These are phyloP conservation scores for Abortiporus biennis DNA, from an alignment of 1,284 basidiomycete species.

Conservation along the genomic window DNA sequence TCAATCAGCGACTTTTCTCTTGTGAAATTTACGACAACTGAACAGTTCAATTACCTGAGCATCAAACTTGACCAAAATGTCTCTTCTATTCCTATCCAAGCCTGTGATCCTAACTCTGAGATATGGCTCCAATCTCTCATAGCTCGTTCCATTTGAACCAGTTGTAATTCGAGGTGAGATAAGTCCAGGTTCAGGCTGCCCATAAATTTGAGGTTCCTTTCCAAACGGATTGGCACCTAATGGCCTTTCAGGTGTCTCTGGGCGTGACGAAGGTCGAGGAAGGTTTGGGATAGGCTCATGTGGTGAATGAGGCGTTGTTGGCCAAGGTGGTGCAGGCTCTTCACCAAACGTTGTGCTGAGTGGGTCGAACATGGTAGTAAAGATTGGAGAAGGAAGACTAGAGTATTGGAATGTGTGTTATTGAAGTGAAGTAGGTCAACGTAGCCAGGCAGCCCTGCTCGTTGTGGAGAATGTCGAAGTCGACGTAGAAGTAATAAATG, in stretches of 20 bases:
- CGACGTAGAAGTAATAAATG: too few relatives aligned
- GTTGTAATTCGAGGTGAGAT: slow-evolving; percentile 65
- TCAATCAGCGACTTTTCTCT: background rate
- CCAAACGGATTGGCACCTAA: slow-evolving; percentile 57
- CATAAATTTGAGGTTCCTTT: slow-evolving; percentile 77
- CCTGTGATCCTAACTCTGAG: slow-evolving; percentile 83
- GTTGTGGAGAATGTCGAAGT: too few relatives aligned
- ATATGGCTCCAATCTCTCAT: slow-evolving; percentile 75
- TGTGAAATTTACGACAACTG: too few relatives aligned
- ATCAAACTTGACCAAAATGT: slow-evolving; percentile 88
- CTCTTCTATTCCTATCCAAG: slow-evolving; percentile 88
- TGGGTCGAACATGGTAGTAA: slow-evolving; percentile 30
- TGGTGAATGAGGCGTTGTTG: slow-evolving; percentile 35
- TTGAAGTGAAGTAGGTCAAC: background rate
- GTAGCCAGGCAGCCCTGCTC: background rate
- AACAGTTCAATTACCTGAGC: slow-evolving; percentile 58
- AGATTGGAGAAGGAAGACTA: background rate
- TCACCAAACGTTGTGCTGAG: slow-evolving; percentile 28
- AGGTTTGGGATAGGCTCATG: slow-evolving; percentile 35
- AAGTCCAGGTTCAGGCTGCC: slow-evolving; percentile 73
- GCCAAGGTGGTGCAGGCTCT: slow-evolving; percentile 34
- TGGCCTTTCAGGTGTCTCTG: slow-evolving; percentile 26
- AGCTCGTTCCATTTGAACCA: slow-evolving; percentile 59
- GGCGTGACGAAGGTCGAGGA: slow-evolving; percentile 28
- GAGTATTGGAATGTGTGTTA: background rate